These are phyloP conservation scores for Alternaria angustiovoidea DNA, from an alignment of 2,329 filamentous ascomycete genomes.

Conservation along the genomic window DNA sequence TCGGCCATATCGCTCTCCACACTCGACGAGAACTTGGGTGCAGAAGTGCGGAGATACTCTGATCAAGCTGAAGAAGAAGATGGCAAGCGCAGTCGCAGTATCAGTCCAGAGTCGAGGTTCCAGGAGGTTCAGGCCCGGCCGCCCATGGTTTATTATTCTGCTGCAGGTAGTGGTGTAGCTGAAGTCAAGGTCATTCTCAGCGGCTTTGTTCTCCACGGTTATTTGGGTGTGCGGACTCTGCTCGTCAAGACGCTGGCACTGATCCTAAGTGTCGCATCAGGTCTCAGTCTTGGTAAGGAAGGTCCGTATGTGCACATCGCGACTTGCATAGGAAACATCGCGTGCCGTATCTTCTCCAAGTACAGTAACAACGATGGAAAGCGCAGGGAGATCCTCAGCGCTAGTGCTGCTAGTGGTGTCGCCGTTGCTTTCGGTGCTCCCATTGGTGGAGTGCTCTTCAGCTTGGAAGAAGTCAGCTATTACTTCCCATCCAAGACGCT, in stretches of 20 bases:
- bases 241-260: conserved; percentile 84
- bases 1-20: conserved; percentile 87
- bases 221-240: conserved; percentile 87
- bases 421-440: conserved; percentile 95
- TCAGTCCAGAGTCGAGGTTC: conserved; percentile 53
- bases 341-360: conserved; percentile 90
- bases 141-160: conserved; percentile 94
- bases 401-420: conserved; percentile 88
- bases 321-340: conserved; percentile 93
- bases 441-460: conserved; percentile 88
- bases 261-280: conserved; percentile 88
- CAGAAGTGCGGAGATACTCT: conserved; percentile 54
- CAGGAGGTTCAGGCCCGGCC: conserved; percentile 56
- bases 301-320: conserved; percentile 98
- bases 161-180: conserved; percentile 93
- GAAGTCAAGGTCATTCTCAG: conserved; percentile 98
- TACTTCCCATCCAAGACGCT: conserved; percentile 98
- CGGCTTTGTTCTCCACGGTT: conserved; percentile 95
- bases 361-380: conserved; percentile 96
- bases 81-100: conserved; percentile 51
- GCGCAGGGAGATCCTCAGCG: conserved; percentile 90
- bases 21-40: conserved; percentile 89
- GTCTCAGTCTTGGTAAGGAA: conserved; percentile 93
- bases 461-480: conserved; percentile 93
- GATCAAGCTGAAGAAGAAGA: conserved; percentile 55